Base-by-base conservation (phyloP, 352 stramenopile species). In the Aphanomyces cochlioides region DNA sequence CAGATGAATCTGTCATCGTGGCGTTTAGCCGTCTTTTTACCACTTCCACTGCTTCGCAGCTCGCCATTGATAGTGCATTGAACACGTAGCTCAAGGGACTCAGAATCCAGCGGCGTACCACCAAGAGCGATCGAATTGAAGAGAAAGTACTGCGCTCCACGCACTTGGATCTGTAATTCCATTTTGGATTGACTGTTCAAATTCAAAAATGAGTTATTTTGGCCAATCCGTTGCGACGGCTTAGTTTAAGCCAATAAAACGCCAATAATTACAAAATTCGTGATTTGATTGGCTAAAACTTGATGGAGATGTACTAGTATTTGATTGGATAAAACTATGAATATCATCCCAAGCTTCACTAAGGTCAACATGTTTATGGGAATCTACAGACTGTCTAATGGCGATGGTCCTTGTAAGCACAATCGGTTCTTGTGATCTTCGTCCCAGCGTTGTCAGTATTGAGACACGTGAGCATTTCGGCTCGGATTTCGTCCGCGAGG, bases 401-500 rank as follows among this genome's bases (percentile, higher is more conserved):
- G 67, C 63, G 41, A 41, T 69, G 63, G 5, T 90, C 84, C 81
- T 93, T 93, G 84, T 92, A 78, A 72, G 85, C 57, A 76, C 90
- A 89, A 71, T 93, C 82, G 73, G 78, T 81, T 65, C 74, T 72
- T 64, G 77, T 73, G 80, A 84, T 90, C 6, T 73, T 72, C 15
- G 79, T 59, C 1, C 78, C 76, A 15, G 75, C 74, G 73, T 76
- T 87, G 66, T 80, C 74, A 43, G 75, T 73, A 78, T 94, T 94
- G 56, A 94, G 77, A 66, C 85, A 79, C 21, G 83, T 78, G 17
- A 92, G 67, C 58, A 89, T 86, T 56, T 81, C 81, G 67, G 78
- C 80, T 73, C 84, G 84, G 71, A 94, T 92, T 47, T 90, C 83
- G 56, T 94, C 85, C 3, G 86, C 86, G 15, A 81, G 77, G 34